Evolutionary conservation across 108 stramenopile species (phyloP), one percentile per base, ranked within the genome.

Genomic region (Craspedostauros australis): DNA sequence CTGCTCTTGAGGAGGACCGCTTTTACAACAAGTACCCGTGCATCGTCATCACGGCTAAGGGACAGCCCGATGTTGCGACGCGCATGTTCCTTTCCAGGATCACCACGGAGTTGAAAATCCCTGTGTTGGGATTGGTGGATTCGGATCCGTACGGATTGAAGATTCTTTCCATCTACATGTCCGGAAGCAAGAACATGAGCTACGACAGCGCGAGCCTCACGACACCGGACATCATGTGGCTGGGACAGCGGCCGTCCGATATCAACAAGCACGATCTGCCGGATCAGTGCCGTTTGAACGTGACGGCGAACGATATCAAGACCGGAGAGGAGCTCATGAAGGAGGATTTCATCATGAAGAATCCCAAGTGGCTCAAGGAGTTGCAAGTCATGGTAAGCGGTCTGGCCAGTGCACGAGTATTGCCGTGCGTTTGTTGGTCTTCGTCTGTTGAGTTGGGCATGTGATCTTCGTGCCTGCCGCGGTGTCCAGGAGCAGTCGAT

Each of bases 81-180:
- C 76, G 86, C 32, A 82, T 92, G 86, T 96, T 94, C 43, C 69
- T 96, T 0, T 54, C 68, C 4, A 72, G 91, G 6, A 75, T 93
- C 26, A 86, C 84, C 11, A 60, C 60, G 27, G 89, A 94, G 71
- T 72, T 98, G 16, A 57, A 93, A 68, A 95, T 98, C 39, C 97
- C 97, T 7, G 97, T 98, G 3, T 61, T 96, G 42, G 97, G 91
- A 14, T 72, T 98, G 54, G 95, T 98, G 2, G 97, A 98, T 56
- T 83, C 82, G 3, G 97, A 98, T 80, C 97, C 97, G 5, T 96
- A 98, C 57, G 97, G 97, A 7, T 80, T 98, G 42, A 98, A 98
- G 57, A 98, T 98, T 68, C 68, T 98, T 12, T 91, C 88, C 22
- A 92, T 94, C 14, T 92, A 94, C 80, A 93, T 94, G 93, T 72